phyloP scores from a whole-genome alignment of 2,329 filamentous ascomycete genomes.

The Aspergillus bombycis region DNA sequence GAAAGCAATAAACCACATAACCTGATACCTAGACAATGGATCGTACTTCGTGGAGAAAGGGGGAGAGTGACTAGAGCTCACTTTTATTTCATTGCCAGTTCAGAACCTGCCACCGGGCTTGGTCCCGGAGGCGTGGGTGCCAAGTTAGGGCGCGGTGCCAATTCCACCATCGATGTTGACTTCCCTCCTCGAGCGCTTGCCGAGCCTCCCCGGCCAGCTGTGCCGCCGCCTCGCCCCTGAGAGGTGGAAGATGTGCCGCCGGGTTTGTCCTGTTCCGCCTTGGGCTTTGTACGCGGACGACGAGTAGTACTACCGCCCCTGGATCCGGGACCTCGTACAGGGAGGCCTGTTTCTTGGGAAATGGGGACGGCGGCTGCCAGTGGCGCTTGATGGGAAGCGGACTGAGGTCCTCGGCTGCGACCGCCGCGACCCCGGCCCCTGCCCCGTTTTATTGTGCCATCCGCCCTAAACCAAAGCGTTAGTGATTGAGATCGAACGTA shows the following conservation, averaged over 20 bases:
- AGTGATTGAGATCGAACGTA: constrained; percentile 12
- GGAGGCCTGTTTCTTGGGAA: constrained; percentile 84
- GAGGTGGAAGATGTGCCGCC: constrained; percentile 50
- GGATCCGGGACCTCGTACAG: constrained; percentile 70
- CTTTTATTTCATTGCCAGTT: constrained; percentile 33
- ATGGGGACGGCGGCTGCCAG: constrained; percentile 81
- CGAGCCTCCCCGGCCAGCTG: constrained; percentile 31
- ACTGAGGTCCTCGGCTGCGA: constrained; percentile 59
- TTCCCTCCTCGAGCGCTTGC: constrained; percentile 33
- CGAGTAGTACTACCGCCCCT: constrained; percentile 73
- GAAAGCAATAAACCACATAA: neutral
- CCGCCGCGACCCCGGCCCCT: constrained; percentile 59
- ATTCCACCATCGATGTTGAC: constrained; percentile 31
- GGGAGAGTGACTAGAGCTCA: constrained; percentile 4
- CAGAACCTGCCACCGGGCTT: constrained; percentile 28
- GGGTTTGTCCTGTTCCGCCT: constrained; percentile 78
- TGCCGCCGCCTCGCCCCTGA: constrained; percentile 33
- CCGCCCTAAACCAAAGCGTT: constrained; percentile 56
- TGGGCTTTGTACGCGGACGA: constrained; percentile 84
- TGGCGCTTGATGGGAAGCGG: constrained; percentile 72
- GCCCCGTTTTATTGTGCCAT: constrained; percentile 69
- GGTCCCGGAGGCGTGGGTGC: constrained; percentile 25
- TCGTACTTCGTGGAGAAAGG: neutral
- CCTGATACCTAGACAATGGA: neutral
- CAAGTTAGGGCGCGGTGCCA: constrained; percentile 32